A percentile compares a stretch with the other conserved stretches of the same genome.
These are phyloP conservation scores for Plectosphaerella plurivora DNA, from an alignment of 2,329 filamentous ascomycete genomes.

Conservation along the genomic window DNA sequence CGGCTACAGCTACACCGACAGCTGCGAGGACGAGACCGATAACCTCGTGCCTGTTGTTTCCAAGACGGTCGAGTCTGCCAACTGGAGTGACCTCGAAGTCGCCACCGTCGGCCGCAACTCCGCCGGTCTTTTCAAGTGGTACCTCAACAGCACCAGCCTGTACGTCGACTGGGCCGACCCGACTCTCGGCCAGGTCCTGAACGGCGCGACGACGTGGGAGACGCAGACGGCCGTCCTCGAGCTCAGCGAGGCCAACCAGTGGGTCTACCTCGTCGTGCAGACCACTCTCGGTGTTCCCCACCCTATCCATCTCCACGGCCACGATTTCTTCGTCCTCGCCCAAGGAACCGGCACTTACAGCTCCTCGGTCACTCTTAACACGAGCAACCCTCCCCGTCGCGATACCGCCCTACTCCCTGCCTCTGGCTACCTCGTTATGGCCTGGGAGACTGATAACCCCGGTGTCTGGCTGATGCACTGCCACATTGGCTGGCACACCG, in stretches of 20 bases:
- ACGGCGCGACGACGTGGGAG: conserved; percentile 13
- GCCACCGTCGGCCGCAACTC: conserved; percentile 20
- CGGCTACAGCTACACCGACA: conserved; percentile 10
- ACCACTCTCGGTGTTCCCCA: conserved; percentile 19
- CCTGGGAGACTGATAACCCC: conserved; percentile 44
- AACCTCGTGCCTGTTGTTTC: conserved; percentile 27
- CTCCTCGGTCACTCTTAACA: conserved; percentile 7
- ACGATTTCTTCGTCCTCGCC: conserved; percentile 23
- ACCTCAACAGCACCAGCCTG: conserved; percentile 30
- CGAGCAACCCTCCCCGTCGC: conserved; percentile 43
- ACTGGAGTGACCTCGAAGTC: conserved; percentile 20
- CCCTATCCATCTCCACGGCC: conserved; percentile 31
- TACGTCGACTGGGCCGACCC: conserved; percentile 23
- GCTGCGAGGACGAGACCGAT: conserved; percentile 30
- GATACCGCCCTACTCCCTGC: conserved; percentile 45
- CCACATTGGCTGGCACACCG: conserved; percentile 41
- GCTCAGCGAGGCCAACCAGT: conserved; percentile 17
- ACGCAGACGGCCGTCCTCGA: conserved; percentile 21
- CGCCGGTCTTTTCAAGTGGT: conserved; percentile 38
- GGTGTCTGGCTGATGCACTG: conserved; percentile 47
- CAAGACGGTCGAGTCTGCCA: conserved; percentile 22
- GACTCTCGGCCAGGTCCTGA: conserved; percentile 18
- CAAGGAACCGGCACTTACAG: conserved; percentile 11
- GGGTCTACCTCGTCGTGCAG: conserved; percentile 25
- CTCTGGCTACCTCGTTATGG: conserved; percentile 42